Evolutionary conservation across 495 filamentous ascomycete genomes (phyloP).

Genomic region (Hypoxylon cercidicola): DNA sequence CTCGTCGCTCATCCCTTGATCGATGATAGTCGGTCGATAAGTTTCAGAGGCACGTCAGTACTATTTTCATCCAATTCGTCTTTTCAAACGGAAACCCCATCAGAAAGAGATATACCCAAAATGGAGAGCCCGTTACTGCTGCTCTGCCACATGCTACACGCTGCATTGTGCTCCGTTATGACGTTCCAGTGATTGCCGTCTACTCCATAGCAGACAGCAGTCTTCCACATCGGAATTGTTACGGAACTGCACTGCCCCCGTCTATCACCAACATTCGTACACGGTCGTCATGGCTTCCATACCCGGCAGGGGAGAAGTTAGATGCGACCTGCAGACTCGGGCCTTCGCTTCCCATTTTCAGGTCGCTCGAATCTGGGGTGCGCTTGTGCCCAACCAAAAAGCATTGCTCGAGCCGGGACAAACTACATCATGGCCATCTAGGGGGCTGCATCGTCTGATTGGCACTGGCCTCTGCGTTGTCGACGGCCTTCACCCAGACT

Average conservation of each 20-base stretch:
- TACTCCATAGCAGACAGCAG: conserved; percentile 25
- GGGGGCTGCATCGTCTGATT: conserved; percentile 25
- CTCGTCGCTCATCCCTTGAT: too few relatives aligned
- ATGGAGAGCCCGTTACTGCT: conserved; percentile 15
- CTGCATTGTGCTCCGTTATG: conserved; percentile 39
- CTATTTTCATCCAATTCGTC: conserved; percentile 22
- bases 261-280: conserved; percentile 35
- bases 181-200: conserved; percentile 28
- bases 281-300: conserved; percentile 32
- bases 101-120: conserved; percentile 20
- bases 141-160: too few relatives aligned
- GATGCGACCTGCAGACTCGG: conserved; percentile 29
- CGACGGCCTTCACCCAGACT: conserved; percentile 28
- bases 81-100: conserved; percentile 20
- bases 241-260: conserved; percentile 29
- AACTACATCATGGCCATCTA: conserved; percentile 16
- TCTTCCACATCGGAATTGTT: conserved; percentile 28
- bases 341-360: conserved; percentile 22
- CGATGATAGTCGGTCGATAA: background rate
- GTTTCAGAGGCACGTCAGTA: conserved; percentile 16
- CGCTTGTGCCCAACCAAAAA: conserved; percentile 37
- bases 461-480: conserved; percentile 36
- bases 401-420: conserved; percentile 16
- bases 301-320: conserved; percentile 22
- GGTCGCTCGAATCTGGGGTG: conserved; percentile 36